Percentiles rank a stretch among this genome's conserved stretches.
phyloP scores from a whole-genome alignment of 83 land plant species.

The Picea engelmannii region DNA sequence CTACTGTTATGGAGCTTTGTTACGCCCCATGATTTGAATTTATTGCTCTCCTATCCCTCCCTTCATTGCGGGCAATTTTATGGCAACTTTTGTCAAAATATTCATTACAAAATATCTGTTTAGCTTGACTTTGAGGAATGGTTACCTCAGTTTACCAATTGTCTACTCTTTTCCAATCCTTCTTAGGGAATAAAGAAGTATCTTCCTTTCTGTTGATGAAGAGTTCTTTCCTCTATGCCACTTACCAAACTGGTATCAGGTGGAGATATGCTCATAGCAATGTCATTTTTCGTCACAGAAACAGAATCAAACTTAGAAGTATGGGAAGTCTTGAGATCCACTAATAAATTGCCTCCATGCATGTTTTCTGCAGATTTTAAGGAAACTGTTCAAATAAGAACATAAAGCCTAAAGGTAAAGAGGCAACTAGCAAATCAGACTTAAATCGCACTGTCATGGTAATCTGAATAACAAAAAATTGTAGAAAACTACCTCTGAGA shows the following conservation, averaged over 20 bases:
- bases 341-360: constrained; percentile 10
- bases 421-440: too few species aligned
- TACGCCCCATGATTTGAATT: background rate
- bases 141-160: constrained; percentile 42
- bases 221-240: constrained; percentile 19
- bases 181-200: constrained; percentile 24
- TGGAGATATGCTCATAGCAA: constrained; percentile 20
- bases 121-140: constrained; percentile 21
- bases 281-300: constrained; percentile 6
- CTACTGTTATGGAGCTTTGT: background rate
- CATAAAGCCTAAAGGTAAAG: background rate
- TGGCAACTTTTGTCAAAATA: background rate
- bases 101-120: background rate
- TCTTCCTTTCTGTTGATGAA: constrained; percentile 24
- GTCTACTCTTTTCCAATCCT: constrained; percentile 25
- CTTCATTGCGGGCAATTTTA: background rate
- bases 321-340: background rate
- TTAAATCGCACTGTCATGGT: too few species aligned
- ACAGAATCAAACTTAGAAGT: background rate
- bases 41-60: background rate
- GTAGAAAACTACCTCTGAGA: too few species aligned
- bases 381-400: background rate
- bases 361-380: background rate
- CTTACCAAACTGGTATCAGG: constrained; percentile 18
- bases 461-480: too few species aligned